Conservation (phyloP, 2,329 filamentous ascomycete genomes). For the Cladosporium velox region DNA sequence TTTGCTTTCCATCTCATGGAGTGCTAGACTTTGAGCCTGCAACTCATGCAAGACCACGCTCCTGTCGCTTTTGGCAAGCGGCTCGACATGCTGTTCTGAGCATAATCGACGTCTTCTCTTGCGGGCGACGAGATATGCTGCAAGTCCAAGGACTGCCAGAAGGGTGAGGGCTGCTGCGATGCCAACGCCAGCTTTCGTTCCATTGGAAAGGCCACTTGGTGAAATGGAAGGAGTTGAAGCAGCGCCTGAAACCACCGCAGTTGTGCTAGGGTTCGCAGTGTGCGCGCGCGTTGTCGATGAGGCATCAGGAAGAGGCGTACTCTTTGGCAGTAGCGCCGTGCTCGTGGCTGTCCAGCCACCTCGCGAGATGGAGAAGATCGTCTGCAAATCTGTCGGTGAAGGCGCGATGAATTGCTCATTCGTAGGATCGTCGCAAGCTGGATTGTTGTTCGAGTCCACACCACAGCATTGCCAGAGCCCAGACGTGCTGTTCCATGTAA, state of each 20-base stretch:
- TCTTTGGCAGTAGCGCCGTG: neutral
- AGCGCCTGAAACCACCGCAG: neutral
- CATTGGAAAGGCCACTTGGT: neutral
- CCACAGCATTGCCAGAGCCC: neutral
- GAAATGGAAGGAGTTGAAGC: neutral
- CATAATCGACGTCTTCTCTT: neutral
- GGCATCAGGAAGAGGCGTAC: neutral
- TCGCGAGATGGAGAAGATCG: neutral
- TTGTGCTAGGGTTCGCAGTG: neutral
- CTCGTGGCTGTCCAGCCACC: neutral
- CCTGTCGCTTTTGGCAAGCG: neutral
- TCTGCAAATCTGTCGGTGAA: neutral
- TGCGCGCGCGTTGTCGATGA: neutral
- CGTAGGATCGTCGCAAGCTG: slow-evolving; percentile 5
- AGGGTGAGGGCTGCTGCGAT: neutral
- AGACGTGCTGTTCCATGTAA: neutral
- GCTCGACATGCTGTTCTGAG: neutral
- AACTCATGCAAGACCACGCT: neutral
- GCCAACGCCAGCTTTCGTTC: neutral
- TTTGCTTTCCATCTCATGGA: neutral
- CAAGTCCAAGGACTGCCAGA: neutral
- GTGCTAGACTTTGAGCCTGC: neutral
- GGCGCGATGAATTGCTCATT: slow-evolving; percentile 1
- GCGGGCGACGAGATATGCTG: neutral
- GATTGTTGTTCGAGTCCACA: neutral